Conservation (phyloP, 768 basidiomycete species). For the Phanerochaete carnosa region DNA sequence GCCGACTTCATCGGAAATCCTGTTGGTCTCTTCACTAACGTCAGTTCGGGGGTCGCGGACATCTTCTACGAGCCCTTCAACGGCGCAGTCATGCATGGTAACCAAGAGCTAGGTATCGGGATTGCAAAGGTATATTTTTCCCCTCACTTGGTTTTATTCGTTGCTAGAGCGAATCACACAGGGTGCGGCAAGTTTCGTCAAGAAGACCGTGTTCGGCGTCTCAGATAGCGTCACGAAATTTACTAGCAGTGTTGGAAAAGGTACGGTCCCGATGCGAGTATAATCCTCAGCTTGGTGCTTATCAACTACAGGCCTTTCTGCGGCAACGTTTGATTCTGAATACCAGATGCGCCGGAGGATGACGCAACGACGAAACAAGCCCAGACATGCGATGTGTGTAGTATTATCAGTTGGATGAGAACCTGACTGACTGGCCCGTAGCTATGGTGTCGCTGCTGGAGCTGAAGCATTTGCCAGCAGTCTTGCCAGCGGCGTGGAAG, state of each 20-base stretch:
- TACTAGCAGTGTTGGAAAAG: slow-evolving; percentile 96
- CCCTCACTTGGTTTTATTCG: neutral
- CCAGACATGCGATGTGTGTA: slow-evolving; percentile 86
- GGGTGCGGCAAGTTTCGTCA: slow-evolving; percentile 97
- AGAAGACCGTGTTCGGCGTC: slow-evolving; percentile 97
- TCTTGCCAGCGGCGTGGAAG: slow-evolving; percentile 94
- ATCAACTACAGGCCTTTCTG: slow-evolving; percentile 70
- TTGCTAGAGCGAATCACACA: slow-evolving; percentile 25
- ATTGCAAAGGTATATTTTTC: slow-evolving; percentile 76
- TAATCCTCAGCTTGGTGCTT: neutral
- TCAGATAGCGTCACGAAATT: slow-evolving; percentile 98
- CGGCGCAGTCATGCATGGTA: slow-evolving; percentile 94
- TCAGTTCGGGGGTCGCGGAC: slow-evolving; percentile 95
- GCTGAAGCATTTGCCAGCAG: slow-evolving; percentile 93
- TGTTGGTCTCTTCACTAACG: slow-evolving; percentile 96
- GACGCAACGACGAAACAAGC: slow-evolving; percentile 89
- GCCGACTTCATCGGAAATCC: slow-evolving; percentile 97
- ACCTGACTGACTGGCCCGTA: too few species aligned
- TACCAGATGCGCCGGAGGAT: slow-evolving; percentile 88
- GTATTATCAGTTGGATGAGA: neutral
- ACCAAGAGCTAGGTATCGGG: slow-evolving; percentile 89
- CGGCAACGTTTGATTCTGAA: slow-evolving; percentile 94
- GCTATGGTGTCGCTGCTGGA: slow-evolving; percentile 94
- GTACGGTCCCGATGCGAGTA: slow-evolving; percentile 37
- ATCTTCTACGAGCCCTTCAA: slow-evolving; percentile 99